Conservation (phyloP, 1,139 yeast species). For the Protomyces gravidus region DNA sequence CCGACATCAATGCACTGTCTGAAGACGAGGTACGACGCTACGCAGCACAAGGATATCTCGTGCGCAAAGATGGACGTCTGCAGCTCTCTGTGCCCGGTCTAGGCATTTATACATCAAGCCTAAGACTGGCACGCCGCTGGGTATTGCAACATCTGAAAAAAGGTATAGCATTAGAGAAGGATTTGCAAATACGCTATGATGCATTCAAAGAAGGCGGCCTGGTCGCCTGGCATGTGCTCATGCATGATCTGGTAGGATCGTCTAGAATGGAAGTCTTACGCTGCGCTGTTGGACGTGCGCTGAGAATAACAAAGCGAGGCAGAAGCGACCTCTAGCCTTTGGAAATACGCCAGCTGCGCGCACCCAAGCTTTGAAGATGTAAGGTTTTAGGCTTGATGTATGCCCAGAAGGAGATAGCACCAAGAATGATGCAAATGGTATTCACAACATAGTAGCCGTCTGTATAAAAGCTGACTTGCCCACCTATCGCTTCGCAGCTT, state of each 20-base stretch:
- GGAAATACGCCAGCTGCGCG: slow-evolving; percentile 62
- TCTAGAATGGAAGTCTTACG: slow-evolving; percentile 13
- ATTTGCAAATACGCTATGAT: slow-evolving; percentile 18
- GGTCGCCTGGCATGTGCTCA: slow-evolving; percentile 5
- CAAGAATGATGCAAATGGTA: slow-evolving; percentile 62
- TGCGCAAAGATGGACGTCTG: slow-evolving; percentile 9
- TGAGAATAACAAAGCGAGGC: slow-evolving; percentile 16
- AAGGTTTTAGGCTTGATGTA: slow-evolving; percentile 62
- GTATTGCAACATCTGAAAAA: slow-evolving; percentile 4
- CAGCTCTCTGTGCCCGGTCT: slow-evolving; percentile 7
- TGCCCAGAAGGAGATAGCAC: slow-evolving; percentile 58
- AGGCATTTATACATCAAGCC: slow-evolving; percentile 2
- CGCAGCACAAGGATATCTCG: slow-evolving; percentile 6
- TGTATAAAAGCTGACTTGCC: slow-evolving; percentile 51
- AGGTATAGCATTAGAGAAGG: slow-evolving; percentile 19
- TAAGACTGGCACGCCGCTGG: slow-evolving; percentile 8
- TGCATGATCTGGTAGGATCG: slow-evolving; percentile 24
- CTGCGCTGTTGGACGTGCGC: slow-evolving; percentile 17
- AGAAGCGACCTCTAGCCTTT: not conserved
- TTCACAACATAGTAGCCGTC: slow-evolving; percentile 89
- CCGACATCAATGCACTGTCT: not conserved
- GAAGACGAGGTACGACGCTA: slow-evolving; percentile 12
- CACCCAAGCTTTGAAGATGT: slow-evolving; percentile 59
- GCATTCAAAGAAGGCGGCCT: slow-evolving; percentile 22
- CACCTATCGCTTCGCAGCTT: slow-evolving; percentile 53